phyloP scores from a whole-genome alignment of 257 asterid species.

The Solanum paucissectum region DNA sequence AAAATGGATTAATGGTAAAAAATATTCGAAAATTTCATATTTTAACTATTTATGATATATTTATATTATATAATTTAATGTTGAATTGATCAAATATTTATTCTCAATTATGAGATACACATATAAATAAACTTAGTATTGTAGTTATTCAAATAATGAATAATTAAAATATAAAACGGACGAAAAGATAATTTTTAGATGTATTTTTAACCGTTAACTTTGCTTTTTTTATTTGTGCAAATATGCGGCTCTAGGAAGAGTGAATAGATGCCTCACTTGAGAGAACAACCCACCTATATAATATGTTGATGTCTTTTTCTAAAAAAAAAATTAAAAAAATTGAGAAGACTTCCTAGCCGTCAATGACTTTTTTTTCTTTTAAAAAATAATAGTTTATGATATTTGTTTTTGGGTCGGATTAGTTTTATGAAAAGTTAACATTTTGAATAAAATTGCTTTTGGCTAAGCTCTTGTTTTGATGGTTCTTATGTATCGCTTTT shows the following conservation, averaged over 20 bases:
- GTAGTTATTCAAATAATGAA: too few species aligned
- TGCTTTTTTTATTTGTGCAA: not conserved
- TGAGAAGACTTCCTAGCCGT: not conserved
- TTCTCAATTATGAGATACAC: not conserved
- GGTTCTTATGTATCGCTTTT: too few species aligned
- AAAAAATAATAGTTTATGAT: too few species aligned
- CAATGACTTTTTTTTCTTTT: not conserved
- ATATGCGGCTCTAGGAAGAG: constrained; percentile 1
- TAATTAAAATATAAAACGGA: not conserved
- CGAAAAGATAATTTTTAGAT: not conserved
- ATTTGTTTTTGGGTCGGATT: not conserved
- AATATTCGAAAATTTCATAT: not conserved
- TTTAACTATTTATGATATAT: not conserved
- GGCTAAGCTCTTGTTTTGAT: not conserved
- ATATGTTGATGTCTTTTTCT: not conserved
- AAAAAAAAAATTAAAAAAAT: too few species aligned
- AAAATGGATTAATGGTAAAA: too few species aligned
- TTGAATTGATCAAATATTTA: not conserved
- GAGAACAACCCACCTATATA: not conserved
- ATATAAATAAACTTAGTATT: not conserved
- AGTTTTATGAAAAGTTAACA: not conserved
- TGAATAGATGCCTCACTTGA: not conserved
- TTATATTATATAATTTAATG: not conserved
- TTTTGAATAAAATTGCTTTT: not conserved
- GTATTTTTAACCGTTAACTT: not conserved